Evolutionary conservation across 805 yeast genomes (phyloP), one percentile per base, ranked within the genome.

Genomic region (Nakazawaea siamensis): DNA sequence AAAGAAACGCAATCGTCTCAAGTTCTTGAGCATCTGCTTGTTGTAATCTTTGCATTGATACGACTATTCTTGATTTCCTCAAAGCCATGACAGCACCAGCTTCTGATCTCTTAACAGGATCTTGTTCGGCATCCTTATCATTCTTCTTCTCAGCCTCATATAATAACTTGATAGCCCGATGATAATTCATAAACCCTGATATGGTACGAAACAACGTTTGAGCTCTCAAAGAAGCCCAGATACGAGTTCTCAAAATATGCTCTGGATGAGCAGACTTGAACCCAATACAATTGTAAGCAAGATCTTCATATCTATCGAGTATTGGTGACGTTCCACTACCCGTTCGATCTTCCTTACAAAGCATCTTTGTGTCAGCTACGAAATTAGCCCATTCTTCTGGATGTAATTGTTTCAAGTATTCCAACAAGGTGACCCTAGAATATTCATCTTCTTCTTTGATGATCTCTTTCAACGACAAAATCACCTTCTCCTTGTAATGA

Each of bases 171-270:
- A 86, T 63, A 0, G 95, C 95, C 18, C 71, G 64, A 5, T 75
- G 64, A 49, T 85, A 85, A 50, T 85, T 84, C 72, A 73, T 74
- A 50, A 86, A 85, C 0, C 95, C 95, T 2, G 87, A 73, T 3
- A 84, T 67, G 0, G 95, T 85, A 29, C 95, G 64, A 48, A 78
- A 86, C 31, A 85, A 60, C 0, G 95, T 85, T 49, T 85, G 95
- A 2, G 83, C 70, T 47, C 95, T 66, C 37, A 81, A 58, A 0
- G 95, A 83, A 0, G 94, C 83, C 95, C 95, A 85, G 2, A 85
- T 68, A 47, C 94, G 62, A 0, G 94, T 84, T 51, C 92, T 62
- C 40, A 80, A 50, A 5, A 75, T 68, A 47, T 70, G 72, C 41
- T 78, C 80, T 0, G 81, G 77, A 3, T 73, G 65, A 1, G 85